These are phyloP conservation scores for Gonapodya prolifera DNA, from an alignment of 192 early-diverging fungal species.

Conservation along the genomic window DNA sequence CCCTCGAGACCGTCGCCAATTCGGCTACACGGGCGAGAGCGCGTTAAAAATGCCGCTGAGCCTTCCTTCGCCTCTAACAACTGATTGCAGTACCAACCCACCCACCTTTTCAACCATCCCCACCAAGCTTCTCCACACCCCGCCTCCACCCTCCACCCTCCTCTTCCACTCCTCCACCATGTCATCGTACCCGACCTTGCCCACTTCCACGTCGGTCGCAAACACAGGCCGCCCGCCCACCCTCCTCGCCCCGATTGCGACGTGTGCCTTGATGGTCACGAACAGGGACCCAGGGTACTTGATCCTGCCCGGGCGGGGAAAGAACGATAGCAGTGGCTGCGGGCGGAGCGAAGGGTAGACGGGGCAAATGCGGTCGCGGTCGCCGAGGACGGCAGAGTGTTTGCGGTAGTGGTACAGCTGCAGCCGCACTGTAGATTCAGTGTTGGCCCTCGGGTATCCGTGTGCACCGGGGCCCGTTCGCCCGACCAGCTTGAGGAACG, in stretches of 20 bases:
- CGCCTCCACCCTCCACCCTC: background rate
- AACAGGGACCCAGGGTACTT: slow-evolving; percentile 31
- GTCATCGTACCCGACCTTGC: slow-evolving; percentile 21
- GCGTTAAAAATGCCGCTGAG: background rate
- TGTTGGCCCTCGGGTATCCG: slow-evolving; percentile 14
- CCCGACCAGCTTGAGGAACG: slow-evolving; percentile 29
- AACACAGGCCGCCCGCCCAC: slow-evolving; percentile 10
- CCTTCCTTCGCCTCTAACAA: background rate
- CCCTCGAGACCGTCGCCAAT: slow-evolving; percentile 22
- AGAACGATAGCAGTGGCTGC: background rate
- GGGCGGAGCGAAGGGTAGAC: background rate
- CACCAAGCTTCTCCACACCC: background rate
- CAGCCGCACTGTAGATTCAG: slow-evolving; percentile 20
- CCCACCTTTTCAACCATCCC: background rate
- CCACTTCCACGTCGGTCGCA: slow-evolving; percentile 23
- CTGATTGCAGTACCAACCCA: background rate
- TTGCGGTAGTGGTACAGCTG: slow-evolving; percentile 29
- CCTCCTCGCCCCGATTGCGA: background rate
- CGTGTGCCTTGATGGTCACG: slow-evolving; percentile 12
- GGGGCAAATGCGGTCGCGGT: background rate
- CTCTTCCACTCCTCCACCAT: background rate
- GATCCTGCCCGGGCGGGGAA: background rate
- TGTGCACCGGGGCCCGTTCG: background rate
- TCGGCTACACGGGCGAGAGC: slow-evolving; percentile 12
- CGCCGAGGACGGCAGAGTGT: background rate